A percentile compares a stretch with the other conserved stretches of the same genome.
Evolutionary conservation across 2,329 filamentous ascomycete genomes (phyloP).

Genomic region (Dendrostoma leiphaemia): DNA sequence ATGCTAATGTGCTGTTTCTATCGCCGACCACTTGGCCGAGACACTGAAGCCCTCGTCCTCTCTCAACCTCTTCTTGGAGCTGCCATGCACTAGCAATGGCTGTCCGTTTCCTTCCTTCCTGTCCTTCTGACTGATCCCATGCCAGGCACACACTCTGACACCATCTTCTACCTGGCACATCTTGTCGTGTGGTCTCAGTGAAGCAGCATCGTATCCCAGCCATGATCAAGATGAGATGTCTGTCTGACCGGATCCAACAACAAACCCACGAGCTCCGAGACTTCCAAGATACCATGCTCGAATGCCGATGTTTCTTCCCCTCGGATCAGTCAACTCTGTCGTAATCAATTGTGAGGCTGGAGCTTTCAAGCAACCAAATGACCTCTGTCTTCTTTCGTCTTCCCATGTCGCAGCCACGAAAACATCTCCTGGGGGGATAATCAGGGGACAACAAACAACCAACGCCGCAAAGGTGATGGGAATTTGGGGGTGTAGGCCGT

Average conservation of each 20-base stretch:
- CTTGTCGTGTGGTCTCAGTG: neutral
- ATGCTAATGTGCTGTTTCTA: conserved; percentile 1
- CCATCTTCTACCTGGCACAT: neutral
- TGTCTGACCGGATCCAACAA: conserved; percentile 7
- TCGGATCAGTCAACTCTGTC: conserved; percentile 12
- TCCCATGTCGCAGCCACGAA: conserved; percentile 9
- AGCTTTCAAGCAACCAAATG: conserved; percentile 66
- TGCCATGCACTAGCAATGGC: conserved; percentile 32
- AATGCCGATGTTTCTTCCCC: conserved; percentile 34
- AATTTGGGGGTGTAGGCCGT: conserved; percentile 25
- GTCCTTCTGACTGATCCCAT: neutral
- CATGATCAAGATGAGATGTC: neutral
- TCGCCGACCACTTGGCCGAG: conserved; percentile 28
- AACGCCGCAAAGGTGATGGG: conserved; percentile 31
- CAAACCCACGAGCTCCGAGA: conserved; percentile 25
- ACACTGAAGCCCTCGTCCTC: conserved; percentile 20
- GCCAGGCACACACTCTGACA: neutral
- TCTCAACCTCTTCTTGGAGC: conserved; percentile 8
- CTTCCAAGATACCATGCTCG: conserved; percentile 49
- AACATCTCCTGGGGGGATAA: conserved; percentile 12
- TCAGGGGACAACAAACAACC: conserved; percentile 24
- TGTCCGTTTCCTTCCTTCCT: neutral
- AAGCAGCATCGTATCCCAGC: neutral
- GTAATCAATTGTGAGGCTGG: conserved; percentile 45
- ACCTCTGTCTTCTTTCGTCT: conserved; percentile 34